Evolutionary conservation across 208 protist species (phyloP).

Genomic region (Leishmania major): DNA sequence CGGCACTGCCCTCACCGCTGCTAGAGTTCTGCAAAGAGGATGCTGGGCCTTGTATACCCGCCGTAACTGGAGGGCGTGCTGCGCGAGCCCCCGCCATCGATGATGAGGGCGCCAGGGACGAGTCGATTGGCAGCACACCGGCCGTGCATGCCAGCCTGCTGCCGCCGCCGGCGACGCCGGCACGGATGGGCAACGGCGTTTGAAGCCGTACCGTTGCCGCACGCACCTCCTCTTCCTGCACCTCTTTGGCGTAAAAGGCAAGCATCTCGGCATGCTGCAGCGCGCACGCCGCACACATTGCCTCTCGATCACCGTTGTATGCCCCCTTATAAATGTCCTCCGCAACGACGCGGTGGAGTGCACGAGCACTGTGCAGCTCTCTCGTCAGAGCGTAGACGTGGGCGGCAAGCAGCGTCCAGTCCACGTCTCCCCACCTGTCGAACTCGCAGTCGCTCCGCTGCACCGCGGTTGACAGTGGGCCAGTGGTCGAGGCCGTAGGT

Average conservation of each 20-base stretch:
- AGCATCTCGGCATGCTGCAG: conserved; percentile 1
- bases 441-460: conserved; percentile 3
- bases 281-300: conserved; percentile 23
- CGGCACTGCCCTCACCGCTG: background rate
- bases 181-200: background rate
- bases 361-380: conserved; percentile 15
- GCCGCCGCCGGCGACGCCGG: background rate
- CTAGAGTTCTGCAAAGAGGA: background rate
- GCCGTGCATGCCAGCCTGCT: background rate
- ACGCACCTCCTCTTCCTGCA: conserved; percentile 9
- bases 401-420: conserved; percentile 30
- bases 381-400: conserved; percentile 30
- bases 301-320: background rate
- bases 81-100: background rate
- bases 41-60: background rate
- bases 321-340: conserved; percentile 5
- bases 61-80: background rate
- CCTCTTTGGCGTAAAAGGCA: background rate
- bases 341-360: conserved; percentile 14
- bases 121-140: background rate
- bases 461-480: background rate
- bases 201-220: background rate
- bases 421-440: conserved; percentile 9
- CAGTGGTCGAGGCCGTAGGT: background rate
- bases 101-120: background rate